Evolutionary conservation across 2,329 filamentous ascomycete species (phyloP).

Genomic region (Plectosphaerella sp.): DNA sequence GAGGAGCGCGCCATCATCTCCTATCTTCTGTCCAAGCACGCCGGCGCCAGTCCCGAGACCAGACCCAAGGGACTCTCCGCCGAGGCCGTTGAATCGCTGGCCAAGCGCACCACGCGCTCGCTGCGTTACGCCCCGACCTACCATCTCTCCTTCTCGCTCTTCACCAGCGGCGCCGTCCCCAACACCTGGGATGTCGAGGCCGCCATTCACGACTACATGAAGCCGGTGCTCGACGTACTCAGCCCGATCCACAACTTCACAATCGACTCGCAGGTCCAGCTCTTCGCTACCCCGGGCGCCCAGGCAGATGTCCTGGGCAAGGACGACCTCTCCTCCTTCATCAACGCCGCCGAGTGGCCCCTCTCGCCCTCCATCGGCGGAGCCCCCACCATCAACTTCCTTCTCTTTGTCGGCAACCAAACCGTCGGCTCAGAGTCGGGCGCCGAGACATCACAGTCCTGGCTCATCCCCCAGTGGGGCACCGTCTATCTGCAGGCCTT

Average conservation of each 20-base stretch:
- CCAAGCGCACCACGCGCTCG: constrained; percentile 73
- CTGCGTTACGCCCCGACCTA: constrained; percentile 92
- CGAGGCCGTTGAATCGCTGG: constrained; percentile 51
- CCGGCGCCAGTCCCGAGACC: constrained; percentile 37
- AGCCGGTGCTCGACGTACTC: constrained; percentile 75
- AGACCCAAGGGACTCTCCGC: constrained; percentile 41
- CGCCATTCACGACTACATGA: constrained; percentile 75
- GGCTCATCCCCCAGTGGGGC: constrained; percentile 97
- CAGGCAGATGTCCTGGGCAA: constrained; percentile 65
- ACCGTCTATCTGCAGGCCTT: constrained; percentile 56
- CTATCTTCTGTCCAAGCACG: constrained; percentile 61
- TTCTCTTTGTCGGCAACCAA: constrained; percentile 80
- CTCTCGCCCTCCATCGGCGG: constrained; percentile 88
- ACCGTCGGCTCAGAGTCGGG: constrained; percentile 54
- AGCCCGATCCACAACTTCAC: constrained; percentile 89
- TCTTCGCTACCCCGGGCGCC: constrained; percentile 74
- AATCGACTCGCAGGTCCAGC: constrained; percentile 91
- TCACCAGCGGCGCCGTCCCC: constrained; percentile 72
- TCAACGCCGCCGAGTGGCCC: constrained; percentile 98
- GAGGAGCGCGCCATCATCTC: constrained; percentile 88
- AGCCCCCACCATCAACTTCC: constrained; percentile 93
- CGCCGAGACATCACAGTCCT: constrained; percentile 55
- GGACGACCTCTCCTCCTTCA: constrained; percentile 87
- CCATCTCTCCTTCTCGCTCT: constrained; percentile 92
- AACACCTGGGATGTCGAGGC: constrained; percentile 88